Conservation (phyloP, 345 rosid species). For the Atalantia buxifolia region DNA sequence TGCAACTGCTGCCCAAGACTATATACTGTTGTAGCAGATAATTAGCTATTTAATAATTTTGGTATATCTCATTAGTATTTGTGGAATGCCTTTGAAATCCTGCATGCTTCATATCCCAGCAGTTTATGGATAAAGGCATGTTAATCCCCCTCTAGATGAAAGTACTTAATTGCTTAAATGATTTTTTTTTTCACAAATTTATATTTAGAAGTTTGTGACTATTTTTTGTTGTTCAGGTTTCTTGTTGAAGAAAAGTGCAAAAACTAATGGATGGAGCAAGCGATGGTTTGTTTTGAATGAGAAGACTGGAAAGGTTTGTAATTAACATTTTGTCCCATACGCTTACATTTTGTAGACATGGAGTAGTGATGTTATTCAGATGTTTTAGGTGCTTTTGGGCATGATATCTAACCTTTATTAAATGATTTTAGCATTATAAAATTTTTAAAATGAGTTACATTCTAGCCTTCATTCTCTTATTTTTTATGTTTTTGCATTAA, state of each 20-base stretch:
- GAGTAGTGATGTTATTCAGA: no score
- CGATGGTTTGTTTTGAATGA: constrained; percentile 96
- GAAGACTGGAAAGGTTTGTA: constrained; percentile 84
- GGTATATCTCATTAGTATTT: background rate
- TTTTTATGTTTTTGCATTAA: background rate
- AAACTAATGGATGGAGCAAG: constrained; percentile 86
- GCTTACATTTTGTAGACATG: no score
- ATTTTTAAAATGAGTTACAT: background rate
- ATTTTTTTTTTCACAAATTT: constrained; percentile 3
- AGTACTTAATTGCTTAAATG: background rate
- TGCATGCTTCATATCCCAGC: background rate
- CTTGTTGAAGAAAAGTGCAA: constrained; percentile 80
- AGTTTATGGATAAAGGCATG: background rate
- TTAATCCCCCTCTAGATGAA: background rate
- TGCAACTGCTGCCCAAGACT: background rate
- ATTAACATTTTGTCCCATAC: background rate
- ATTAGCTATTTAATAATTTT: background rate
- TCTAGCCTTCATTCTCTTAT: background rate
- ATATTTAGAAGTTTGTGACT: background rate
- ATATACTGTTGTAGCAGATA: background rate
- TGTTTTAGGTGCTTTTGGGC: background rate
- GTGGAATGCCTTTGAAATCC: background rate
- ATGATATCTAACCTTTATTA: background rate
- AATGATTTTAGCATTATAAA: background rate
- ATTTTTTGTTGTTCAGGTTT: constrained; percentile 49